Evolutionary conservation across 345 rosid species (phyloP).

Genomic region (Citropsis articulata): DNA sequence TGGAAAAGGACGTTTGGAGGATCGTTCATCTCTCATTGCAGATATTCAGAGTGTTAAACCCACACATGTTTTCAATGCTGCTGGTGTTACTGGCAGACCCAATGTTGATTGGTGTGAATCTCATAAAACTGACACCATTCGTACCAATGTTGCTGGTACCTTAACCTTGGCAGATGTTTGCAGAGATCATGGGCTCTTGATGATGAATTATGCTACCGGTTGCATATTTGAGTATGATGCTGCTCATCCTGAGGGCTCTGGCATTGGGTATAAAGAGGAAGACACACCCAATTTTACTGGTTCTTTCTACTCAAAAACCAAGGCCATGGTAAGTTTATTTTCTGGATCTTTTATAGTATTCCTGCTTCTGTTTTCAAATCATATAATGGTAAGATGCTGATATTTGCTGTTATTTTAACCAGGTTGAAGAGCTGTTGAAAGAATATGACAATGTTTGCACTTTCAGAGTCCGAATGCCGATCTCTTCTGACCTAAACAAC

Average conservation of each 20-base stretch:
- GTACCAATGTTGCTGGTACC: conserved; percentile 85
- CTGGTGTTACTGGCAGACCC: conserved; percentile 92
- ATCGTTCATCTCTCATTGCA: conserved; percentile 61
- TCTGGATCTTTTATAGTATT: neutral
- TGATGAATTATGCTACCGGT: conserved; percentile 89
- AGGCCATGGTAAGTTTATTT: conserved; percentile 59
- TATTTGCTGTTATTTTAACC: conserved; percentile 3
- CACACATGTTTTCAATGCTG: conserved; percentile 86
- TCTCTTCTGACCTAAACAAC: conserved; percentile 84
- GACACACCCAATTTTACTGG: conserved; percentile 77
- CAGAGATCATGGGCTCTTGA: conserved; percentile 65
- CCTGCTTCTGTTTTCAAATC: neutral
- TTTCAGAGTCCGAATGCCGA: conserved; percentile 90
- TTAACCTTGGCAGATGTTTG: conserved; percentile 81
- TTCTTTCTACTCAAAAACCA: conserved; percentile 85
- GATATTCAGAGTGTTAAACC: conserved; percentile 72
- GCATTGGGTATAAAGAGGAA: conserved; percentile 81
- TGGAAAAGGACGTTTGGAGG: conserved; percentile 84
- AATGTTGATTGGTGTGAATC: conserved; percentile 98
- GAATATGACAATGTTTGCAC: conserved; percentile 91
- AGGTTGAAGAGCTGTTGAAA: conserved; percentile 90
- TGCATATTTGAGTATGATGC: conserved; percentile 91
- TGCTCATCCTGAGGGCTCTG: conserved; percentile 74
- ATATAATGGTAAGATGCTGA: neutral
- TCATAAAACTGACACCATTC: conserved; percentile 81